phyloP scores from a whole-genome alignment of 108 stramenopile genomes.

The Discostella stelligeroides region DNA sequence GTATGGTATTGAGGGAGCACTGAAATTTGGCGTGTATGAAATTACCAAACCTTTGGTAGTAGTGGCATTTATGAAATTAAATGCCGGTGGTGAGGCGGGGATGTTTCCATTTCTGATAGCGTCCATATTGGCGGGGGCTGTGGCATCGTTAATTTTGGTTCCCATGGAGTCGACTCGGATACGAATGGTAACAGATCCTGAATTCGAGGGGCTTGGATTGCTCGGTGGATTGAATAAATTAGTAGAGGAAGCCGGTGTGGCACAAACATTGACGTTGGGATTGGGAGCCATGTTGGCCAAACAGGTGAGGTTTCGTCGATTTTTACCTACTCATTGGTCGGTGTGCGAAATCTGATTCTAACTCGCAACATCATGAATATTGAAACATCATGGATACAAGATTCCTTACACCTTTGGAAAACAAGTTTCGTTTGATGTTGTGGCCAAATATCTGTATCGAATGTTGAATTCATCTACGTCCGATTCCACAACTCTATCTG shows the following conservation, averaged over 20 bases:
- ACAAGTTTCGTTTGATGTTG: constrained; percentile 87
- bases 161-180: constrained; percentile 93
- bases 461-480: constrained; percentile 30
- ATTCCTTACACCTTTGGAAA: constrained; percentile 96
- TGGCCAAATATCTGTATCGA: constrained; percentile 70
- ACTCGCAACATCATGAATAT: neutral
- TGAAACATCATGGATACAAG: constrained; percentile 9
- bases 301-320: constrained; percentile 50
- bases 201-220: constrained; percentile 64
- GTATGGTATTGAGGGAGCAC: constrained; percentile 88
- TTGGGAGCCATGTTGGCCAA: constrained; percentile 92
- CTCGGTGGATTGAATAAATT: constrained; percentile 64
- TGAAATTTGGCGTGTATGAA: constrained; percentile 94
- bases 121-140: constrained; percentile 84
- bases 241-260: constrained; percentile 71
- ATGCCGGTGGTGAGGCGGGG: constrained; percentile 29
- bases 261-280: constrained; percentile 66
- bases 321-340: too few relatives aligned
- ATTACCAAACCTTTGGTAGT: constrained; percentile 79
- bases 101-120: constrained; percentile 73
- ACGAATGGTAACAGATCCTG: constrained; percentile 86
- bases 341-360: too few relatives aligned
- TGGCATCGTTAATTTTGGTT: constrained; percentile 85
- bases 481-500: constrained; percentile 17
- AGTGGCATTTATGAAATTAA: constrained; percentile 37